Evolutionary conservation across 352 stramenopile genomes (phyloP).

Genomic region (Phytophthora litchii): DNA sequence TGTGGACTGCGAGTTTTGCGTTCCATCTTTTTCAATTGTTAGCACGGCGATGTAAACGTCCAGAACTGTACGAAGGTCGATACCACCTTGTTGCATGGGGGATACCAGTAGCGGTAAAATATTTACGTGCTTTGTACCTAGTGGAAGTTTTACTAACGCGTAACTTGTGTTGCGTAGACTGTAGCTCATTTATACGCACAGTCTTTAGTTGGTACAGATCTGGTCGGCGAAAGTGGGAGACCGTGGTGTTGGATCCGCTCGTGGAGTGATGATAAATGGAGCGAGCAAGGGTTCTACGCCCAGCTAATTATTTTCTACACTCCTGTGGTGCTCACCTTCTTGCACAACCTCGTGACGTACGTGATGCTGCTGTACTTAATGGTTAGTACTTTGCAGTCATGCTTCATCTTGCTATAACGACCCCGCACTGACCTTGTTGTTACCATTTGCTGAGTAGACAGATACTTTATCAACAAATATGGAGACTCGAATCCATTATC

Average conservation of each 20-base stretch:
- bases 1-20: slow-evolving; percentile 80
- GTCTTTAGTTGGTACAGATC: slow-evolving; percentile 42
- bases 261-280: slow-evolving; percentile 69
- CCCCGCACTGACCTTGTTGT: background rate
- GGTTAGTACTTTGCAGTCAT: slow-evolving; percentile 29
- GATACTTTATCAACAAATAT: slow-evolving; percentile 66
- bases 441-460: slow-evolving; percentile 28
- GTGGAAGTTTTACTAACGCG: background rate
- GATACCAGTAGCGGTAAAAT: slow-evolving; percentile 47
- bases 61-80: slow-evolving; percentile 69
- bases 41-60: slow-evolving; percentile 45
- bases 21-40: slow-evolving; percentile 82
- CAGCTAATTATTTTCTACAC: slow-evolving; percentile 70
- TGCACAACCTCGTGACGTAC: slow-evolving; percentile 72
- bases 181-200: slow-evolving; percentile 57
- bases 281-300: slow-evolving; percentile 49
- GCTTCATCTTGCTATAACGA: background rate
- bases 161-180: slow-evolving; percentile 34
- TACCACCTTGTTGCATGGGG: slow-evolving; percentile 79
- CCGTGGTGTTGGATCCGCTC: slow-evolving; percentile 83
- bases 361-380: slow-evolving; percentile 63
- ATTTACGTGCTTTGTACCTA: background rate
- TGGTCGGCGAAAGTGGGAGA: slow-evolving; percentile 67
- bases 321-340: slow-evolving; percentile 50
- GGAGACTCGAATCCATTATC: slow-evolving; percentile 70